phyloP scores from a whole-genome alignment of 768 basidiomycete species.

The Fomitopsis serialis region DNA sequence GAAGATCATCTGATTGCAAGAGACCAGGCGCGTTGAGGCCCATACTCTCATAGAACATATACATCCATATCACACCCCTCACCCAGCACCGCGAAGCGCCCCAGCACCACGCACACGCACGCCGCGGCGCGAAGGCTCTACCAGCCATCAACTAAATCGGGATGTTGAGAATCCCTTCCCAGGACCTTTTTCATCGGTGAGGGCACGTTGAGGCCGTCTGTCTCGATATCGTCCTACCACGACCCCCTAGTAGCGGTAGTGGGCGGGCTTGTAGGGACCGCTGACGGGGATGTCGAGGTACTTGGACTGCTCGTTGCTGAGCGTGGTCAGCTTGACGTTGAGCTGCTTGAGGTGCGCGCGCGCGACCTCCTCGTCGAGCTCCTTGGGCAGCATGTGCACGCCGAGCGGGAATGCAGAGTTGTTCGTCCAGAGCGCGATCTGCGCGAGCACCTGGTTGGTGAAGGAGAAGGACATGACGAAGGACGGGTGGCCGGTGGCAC shows the following conservation, averaged over 20 bases:
- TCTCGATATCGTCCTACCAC: conserved; percentile 9
- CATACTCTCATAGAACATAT: neutral
- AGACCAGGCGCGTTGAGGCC: conserved; percentile 19
- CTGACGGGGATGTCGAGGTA: conserved; percentile 88
- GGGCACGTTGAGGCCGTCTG: conserved; percentile 55
- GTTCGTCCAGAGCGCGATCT: conserved; percentile 96
- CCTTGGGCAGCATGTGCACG: conserved; percentile 98
- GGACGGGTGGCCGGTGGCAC: conserved; percentile 97
- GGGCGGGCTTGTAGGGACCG: conserved; percentile 74
- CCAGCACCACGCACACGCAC: neutral
- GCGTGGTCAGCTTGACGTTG: conserved; percentile 88
- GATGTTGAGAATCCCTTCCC: conserved; percentile 27
- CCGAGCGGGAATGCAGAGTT: conserved; percentile 91
- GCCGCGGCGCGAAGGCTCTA: conserved; percentile 5
- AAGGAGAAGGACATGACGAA: conserved; percentile 99
- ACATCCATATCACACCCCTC: neutral
- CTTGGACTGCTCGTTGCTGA: conserved; percentile 66
- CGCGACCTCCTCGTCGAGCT: conserved; percentile 98
- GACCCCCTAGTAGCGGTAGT: conserved; percentile 56
- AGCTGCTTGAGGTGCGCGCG: conserved; percentile 89
- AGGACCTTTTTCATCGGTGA: conserved; percentile 18
- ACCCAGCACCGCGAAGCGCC: neutral
- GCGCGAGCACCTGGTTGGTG: conserved; percentile 96
- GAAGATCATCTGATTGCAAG: neutral
- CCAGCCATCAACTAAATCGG: conserved; percentile 8